Base-by-base conservation (phyloP, 208 protist genomes). In the Crithidia brevicula region DNA sequence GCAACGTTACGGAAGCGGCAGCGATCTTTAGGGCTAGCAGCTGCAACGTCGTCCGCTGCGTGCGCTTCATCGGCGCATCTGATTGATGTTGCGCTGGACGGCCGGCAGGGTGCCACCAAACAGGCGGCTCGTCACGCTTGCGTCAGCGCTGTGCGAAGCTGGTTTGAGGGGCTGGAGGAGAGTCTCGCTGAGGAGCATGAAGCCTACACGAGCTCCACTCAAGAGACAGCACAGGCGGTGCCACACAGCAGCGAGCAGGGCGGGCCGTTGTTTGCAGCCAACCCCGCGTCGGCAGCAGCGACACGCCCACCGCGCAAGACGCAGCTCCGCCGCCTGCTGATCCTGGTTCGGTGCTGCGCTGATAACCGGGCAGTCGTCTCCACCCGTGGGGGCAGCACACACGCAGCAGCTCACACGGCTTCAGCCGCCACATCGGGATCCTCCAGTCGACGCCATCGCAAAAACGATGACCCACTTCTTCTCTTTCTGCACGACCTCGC, bases 401-500 rank as follows among this genome's bases (percentile, higher is more conserved):
- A 8, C 30, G 15, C 20, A 31, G 0, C 20, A n/a, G 30, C 0
- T n/a, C 11, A 27, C 28, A n/a, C 25, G 15, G 9, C 22, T 7
- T 42, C 52, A 3, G 38, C 40, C 27, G 51, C 18, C 15, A 28
- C 43, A 11, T 58, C 60, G 7, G 50, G 63, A 4, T n/a, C n/a
- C n/a, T n/a, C n/a, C n/a, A n/a, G n/a, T n/a, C 78, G 82, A 6
- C 67, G 75, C 1, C 67, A 67, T 36, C 51, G 77, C 25, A 62
- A 57, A 23, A 54, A 65, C n/a, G 59, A 54, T 1, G 85, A 93
- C 58, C 70, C 77, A 11, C 68, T 93, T 13, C 56, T 81, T 38
- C 51, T 82, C 10, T 58, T 94, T 11, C 62, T 94, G 27, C 81
- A 89, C 68, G 85, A 91, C 31, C 69, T 91, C 30, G 71, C 77